Base-by-base conservation (phyloP, 2,329 filamentous ascomycete species). In the Aphanoascus verrucosus region DNA sequence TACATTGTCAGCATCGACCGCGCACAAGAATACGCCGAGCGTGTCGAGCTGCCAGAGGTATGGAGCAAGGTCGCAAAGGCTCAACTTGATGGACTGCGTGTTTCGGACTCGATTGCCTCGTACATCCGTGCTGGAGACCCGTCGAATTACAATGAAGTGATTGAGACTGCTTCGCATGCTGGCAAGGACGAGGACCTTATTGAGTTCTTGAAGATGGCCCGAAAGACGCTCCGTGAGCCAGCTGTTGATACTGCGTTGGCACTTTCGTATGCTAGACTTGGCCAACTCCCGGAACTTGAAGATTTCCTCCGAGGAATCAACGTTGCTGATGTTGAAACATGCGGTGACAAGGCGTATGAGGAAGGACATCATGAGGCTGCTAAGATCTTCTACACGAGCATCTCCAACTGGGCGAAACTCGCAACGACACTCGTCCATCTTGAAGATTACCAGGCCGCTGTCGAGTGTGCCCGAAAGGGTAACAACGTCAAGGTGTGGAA, bases 401-500 rank as follows among this genome's bases (percentile, higher is more conserved):
- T 98, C 68, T 98, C 93, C 52, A 98, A 98, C 80, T 98, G 93
- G 93, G 91, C 91, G 53, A 98, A 98, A 77, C 83, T 98, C 63
- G 90, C 93, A 12, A 97, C 93, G 9, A 98, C 93, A 9, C 81
- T 97, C 56, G 93, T 98, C n/a, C 89, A 97, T 69, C 82, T 98
- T 5, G 86, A 84, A 60, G 93, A 98, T 62, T 97, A 98, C 75
- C 94, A 98, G 72, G 88, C 88, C 62, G 93, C 93, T 44, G 93
- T 98, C 41, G 93, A 98, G 69, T 96, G 89, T 65, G 93, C 94
- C 23, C 87, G 93, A 69, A 97, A 98, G 75, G 93, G 93, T 63
- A 98, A 97, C 78, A 97, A 88, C 72, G 90, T 96, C 72, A 96
- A 94, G 77, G 93, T 98, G 50, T 98, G 93, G 93, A 94, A 93